These are phyloP conservation scores for Adansonia grandidieri DNA, from an alignment of 441 rosid genomes.

Conservation along the genomic window DNA sequence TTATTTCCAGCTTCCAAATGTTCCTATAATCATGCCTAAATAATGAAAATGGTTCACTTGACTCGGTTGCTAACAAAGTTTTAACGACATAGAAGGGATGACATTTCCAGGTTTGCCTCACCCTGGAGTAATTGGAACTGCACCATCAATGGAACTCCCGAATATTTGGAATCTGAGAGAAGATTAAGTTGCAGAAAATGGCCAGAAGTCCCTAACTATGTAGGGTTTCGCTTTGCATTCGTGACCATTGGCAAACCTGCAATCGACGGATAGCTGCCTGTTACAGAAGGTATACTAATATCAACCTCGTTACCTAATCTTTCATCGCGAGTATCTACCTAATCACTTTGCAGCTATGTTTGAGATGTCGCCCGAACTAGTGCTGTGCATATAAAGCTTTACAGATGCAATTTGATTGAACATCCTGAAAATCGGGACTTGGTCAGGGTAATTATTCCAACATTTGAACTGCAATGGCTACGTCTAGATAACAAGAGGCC, in stretches of 20 bases:
- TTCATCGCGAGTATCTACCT: too few relatives aligned
- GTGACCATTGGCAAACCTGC: slow-evolving; percentile 77
- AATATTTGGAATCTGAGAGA: slow-evolving; percentile 84
- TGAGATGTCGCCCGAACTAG: too few relatives aligned
- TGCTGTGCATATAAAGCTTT: slow-evolving; percentile 19
- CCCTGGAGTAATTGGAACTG: slow-evolving; percentile 86
- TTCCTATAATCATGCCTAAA: too few relatives aligned
- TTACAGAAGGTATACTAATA: slow-evolving; percentile 62
- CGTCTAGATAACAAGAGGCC: too few relatives aligned
- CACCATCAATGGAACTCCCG: slow-evolving; percentile 81
- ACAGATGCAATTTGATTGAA: too few relatives aligned
- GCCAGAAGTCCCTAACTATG: slow-evolving; percentile 54
- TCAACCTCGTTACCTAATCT: slow-evolving; percentile 4
- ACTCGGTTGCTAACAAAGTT: not conserved
- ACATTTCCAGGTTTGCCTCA: slow-evolving; percentile 88
- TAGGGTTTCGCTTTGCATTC: slow-evolving; percentile 57
- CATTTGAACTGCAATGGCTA: too few relatives aligned
- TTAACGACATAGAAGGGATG: slow-evolving; percentile 55
- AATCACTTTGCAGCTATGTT: not conserved
- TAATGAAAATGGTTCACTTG: too few relatives aligned
- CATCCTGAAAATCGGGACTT: too few relatives aligned
- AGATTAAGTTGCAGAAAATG: slow-evolving; percentile 68
- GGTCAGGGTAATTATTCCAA: too few relatives aligned
- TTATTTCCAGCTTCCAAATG: slow-evolving; percentile 39
- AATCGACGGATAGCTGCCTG: slow-evolving; percentile 73